phyloP scores from a whole-genome alignment of 495 filamentous ascomycete genomes.

The Viridothelium virens region DNA sequence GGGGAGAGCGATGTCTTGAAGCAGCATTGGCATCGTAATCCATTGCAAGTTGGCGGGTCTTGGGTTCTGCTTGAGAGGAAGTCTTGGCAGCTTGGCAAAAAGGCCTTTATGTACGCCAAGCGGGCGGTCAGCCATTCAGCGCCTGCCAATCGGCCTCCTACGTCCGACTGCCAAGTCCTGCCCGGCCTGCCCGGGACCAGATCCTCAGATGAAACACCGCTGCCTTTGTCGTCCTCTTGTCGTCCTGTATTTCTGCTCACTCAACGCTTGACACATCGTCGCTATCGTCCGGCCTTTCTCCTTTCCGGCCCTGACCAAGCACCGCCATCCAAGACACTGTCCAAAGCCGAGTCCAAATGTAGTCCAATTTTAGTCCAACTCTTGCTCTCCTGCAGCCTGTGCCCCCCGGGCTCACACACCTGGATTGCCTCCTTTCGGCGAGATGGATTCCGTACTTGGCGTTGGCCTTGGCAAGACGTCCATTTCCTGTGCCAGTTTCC shows the following conservation, averaged over 20 bases:
- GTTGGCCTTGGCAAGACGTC: neutral
- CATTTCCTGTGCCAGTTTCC: too few relatives aligned
- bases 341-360: neutral
- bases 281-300: neutral
- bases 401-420: too few relatives aligned
- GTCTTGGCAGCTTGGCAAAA: slow-evolving; percentile 9
- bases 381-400: too few relatives aligned
- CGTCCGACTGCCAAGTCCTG: neutral
- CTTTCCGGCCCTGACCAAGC: neutral
- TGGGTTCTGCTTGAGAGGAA: slow-evolving; percentile 7
- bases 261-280: neutral
- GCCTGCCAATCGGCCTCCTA: neutral
- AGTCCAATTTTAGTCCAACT: neutral
- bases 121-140: neutral
- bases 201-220: neutral
- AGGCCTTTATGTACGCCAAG: slow-evolving; percentile 7
- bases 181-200: neutral
- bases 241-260: too few relatives aligned
- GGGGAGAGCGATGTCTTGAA: neutral
- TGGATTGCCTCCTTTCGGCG: neutral
- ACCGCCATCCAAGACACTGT: neutral
- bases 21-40: slow-evolving; percentile 6
- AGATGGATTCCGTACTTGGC: neutral
- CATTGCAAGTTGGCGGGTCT: slow-evolving; percentile 2
- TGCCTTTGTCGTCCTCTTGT: too few relatives aligned